Base-by-base conservation (phyloP, 306 rosid species). In the Sophora flavescens region DNA sequence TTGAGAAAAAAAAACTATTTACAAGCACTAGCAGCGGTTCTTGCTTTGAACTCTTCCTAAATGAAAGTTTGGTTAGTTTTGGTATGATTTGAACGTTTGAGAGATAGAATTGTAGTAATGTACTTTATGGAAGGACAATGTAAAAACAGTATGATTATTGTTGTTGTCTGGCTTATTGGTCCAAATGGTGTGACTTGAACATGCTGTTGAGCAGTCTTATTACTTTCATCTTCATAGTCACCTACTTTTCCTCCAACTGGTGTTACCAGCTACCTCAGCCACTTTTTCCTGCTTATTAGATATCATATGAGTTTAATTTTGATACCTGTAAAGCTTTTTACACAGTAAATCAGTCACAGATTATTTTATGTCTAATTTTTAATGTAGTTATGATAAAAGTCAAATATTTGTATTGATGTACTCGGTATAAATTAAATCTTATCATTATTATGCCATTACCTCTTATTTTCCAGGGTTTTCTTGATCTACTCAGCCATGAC, bases 201-300 rank as follows among this genome's bases (percentile, higher is more conserved):
- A 30, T 56, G 69, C 33, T 80, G 51, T 6, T 59, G 56, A 59
- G 72, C 70, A 59, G 15, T 68, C 7, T 36, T 30, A 41, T 62
- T 68, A n/a, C 76, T 80, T 58, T 58, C 35, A n/a, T 50, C 60
- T 60, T 48, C 68, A 15, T 12, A 17, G n/a, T 50, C 63, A 63
- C 10, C 44, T 28, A 18, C 58, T 67, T 77, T 15, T 64, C 64
- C 9, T 68, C 17, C 42, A 57, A 63, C 26, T 50, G 35, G 72
- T 8, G 48, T 41, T 28, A 22, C 65, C 39, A 18, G 63, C 61
- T 48, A 65, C 36, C 57, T 58, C 47, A 70, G 2, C 72, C 36
- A 59, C 76, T 74, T 81, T 74, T 74, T 51, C 84, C 36, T 66
- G 71, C 72, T 68, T 48, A 39, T 74, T 81, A 80, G 72, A 4